Percentiles rank a stretch among this genome's conserved stretches.
Evolutionary conservation across 345 rosid genomes (phyloP).

Genomic region (Melastoma malabathricum): DNA sequence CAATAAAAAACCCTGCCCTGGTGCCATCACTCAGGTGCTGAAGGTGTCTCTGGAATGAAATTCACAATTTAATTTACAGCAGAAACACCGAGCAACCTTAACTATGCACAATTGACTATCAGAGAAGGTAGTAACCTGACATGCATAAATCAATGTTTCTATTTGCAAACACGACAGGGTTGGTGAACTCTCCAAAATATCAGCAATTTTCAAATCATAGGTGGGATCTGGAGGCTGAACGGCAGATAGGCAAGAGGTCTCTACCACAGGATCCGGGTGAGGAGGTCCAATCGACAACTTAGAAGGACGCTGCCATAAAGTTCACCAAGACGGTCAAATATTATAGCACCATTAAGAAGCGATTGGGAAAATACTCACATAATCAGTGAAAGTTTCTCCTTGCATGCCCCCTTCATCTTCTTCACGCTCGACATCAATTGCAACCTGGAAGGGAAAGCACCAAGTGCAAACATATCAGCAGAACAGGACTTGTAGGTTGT

Average conservation of each 20-base stretch:
- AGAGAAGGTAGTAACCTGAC: constrained; percentile 45
- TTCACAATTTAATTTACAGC: constrained; percentile 12
- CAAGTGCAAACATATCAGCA: too few relatives aligned
- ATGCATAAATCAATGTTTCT: constrained; percentile 94
- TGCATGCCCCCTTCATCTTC: constrained; percentile 94
- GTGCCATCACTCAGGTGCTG: constrained; percentile 76
- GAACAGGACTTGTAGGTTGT: background rate
- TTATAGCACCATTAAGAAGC: constrained; percentile 1
- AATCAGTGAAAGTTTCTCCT: constrained; percentile 93
- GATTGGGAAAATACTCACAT: constrained; percentile 39
- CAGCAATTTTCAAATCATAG: constrained; percentile 60
- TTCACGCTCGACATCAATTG: constrained; percentile 92
- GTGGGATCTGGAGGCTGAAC: constrained; percentile 94
- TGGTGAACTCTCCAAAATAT: constrained; percentile 55
- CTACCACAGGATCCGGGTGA: constrained; percentile 96
- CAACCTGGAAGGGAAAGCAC: constrained; percentile 36
- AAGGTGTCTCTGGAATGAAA: constrained; percentile 62
- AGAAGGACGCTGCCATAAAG: constrained; percentile 57
- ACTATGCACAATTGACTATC: too few relatives aligned
- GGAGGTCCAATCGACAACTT: constrained; percentile 86
- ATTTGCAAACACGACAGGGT: constrained; percentile 95
- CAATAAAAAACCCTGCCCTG: constrained; percentile 93
- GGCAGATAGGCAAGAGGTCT: constrained; percentile 92
- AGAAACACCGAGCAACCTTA: background rate
- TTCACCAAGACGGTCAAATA: background rate